Base-by-base conservation (phyloP, 2,329 filamentous ascomycete species). In the Lojkania enalia region DNA sequence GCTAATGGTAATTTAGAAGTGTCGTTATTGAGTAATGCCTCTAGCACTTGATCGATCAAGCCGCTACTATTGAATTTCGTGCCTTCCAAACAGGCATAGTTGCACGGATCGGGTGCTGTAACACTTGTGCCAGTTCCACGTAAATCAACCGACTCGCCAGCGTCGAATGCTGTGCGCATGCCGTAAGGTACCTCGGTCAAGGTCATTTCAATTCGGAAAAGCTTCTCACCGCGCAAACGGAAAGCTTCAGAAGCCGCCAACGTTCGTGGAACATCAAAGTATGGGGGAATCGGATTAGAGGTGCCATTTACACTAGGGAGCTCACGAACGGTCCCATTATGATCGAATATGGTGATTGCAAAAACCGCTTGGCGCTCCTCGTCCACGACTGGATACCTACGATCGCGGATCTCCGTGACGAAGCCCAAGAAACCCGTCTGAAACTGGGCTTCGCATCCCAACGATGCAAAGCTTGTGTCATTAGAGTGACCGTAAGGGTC, bases 161-260 rank as follows among this genome's bases (percentile, higher is more conserved):
- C 38, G 2, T 11, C 16, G 30, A 49, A 46, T 11, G 46, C 42
- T 14, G 42, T 35, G 3, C 42, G 30, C 42, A 37, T 36, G 18
- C 46, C 46, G 29, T 49, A 49, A 6, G 46, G 46, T 7, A 42
- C 43, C 35, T 49, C 46, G 5, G 38, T 49, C 15, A 49, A 21
- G 2, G 46, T 49, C 46, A 49, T 49, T 19, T 49, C 46, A 29
- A 49, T 49, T 3, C 46, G 36, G 25, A 5, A 49, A n/a, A 49
- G 14, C 27, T 49, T 49, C 12, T 49, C 46, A 4, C 46, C 42
- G 5, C 21, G 5, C 29, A 49, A 31, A 7, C 46, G 36, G 35
- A 49, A 49, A 13, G 31, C 46, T 29, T 49, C 46, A 4, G 30
- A 20, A 2, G 46, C 46, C 20, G 42, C 36, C 32, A 49, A 33